phyloP scores from a whole-genome alignment of 164 flowering plant species.

The Protea cynaroides region DNA sequence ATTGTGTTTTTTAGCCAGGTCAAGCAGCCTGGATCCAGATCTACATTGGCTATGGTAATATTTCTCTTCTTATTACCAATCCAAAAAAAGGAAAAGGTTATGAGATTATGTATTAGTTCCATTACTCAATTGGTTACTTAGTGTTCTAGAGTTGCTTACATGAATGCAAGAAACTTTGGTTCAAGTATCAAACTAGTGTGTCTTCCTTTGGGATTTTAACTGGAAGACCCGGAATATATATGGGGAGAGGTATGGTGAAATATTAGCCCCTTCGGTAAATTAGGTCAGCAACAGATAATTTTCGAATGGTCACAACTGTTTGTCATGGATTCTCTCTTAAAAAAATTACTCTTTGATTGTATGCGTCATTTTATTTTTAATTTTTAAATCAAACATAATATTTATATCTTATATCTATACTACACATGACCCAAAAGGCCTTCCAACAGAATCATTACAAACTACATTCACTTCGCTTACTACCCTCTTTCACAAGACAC shows the following conservation, averaged over 20 bases:
- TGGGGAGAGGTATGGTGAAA: neutral
- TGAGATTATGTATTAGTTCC: no score
- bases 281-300: no score
- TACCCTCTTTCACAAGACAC: no score
- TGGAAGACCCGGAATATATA: neutral
- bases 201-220: neutral
- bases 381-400: no score
- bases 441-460: no score
- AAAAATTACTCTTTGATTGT: neutral
- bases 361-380: neutral
- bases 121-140: neutral
- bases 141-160: neutral
- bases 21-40: constrained; percentile 34
- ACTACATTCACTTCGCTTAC: no score
- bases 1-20: constrained; percentile 43
- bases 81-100: no score
- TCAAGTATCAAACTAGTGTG: neutral
- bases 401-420: no score
- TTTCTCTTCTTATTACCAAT: constrained; percentile 1
- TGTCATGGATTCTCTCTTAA: neutral
- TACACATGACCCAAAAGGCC: no score
- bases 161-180: neutral
- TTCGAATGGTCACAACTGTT: no score
- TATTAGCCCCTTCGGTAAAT: neutral
- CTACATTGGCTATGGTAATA: constrained; percentile 31